Evolutionary conservation across 1,284 basidiomycete genomes (phyloP), one percentile per base, ranked within the genome.

Genomic region (Microbotryomycetes sp.): DNA sequence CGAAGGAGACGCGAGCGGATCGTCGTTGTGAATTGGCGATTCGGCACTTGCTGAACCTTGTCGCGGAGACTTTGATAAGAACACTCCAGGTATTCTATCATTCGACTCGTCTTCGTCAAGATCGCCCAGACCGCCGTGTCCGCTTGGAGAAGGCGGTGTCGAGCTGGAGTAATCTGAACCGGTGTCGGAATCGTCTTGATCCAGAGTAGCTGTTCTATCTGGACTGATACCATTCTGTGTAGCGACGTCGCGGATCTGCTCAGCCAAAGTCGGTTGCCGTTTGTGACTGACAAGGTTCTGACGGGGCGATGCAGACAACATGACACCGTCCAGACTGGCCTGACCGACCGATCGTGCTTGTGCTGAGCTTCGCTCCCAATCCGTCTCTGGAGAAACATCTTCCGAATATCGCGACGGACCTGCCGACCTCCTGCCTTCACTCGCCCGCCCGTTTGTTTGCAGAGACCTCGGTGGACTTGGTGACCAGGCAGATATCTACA

Each of bases 181-280:
- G n/a, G n/a, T n/a, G n/a, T 54, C 31, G 5, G 31, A n/a, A 11
- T 62, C 57, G 27, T 56, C 61, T 16, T 35, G 45, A 24, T 53
- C 59, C 31, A 56, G 59, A 9, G 3, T 18, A 41, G 35, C 18
- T 18, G 9, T 18, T 41, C 35, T 9, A 11, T 27, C 45, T 0
- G 57, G 64, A 27, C 55, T 60, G 45, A 48, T 50, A 45, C 59
- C 62, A 51, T 56, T 61, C 45, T 56, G 56, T 27, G 24, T 48
- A 4, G 59, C 48, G 28, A 54, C 56, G 27, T 61, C 45, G 13
- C 58, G 58, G 27, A 68, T 63, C 47, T 63, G 61, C 54, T 68
- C 66, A 4, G 66, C 64, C 23, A 68, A 55, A 1, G 66, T 68
- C 18, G 64, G 61, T 1, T 54, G 56, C 1, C 58, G 58, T 50